Conservation (phyloP, 1,284 basidiomycete genomes). For the Xerocomus nothofagi region DNA sequence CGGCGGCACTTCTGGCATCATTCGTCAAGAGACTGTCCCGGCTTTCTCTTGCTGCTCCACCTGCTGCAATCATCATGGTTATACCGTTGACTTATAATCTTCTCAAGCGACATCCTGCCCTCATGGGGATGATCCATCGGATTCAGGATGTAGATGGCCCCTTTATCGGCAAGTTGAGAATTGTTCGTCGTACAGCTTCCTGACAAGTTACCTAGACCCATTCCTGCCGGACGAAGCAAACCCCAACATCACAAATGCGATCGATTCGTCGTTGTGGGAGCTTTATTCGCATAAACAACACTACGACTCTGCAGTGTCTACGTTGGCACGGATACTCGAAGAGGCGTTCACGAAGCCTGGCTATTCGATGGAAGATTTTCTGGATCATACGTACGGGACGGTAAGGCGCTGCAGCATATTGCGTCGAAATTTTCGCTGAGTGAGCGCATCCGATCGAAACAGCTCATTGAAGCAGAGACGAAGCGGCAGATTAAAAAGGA, state of each 20-base stretch:
- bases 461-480: slow-evolving; percentile 89
- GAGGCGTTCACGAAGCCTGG: slow-evolving; percentile 92
- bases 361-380: slow-evolving; percentile 93
- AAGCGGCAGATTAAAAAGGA: slow-evolving; percentile 80
- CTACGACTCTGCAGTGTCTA: slow-evolving; percentile 84
- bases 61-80: slow-evolving; percentile 87
- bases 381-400: slow-evolving; percentile 94
- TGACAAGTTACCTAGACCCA: slow-evolving; percentile 53
- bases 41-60: slow-evolving; percentile 82
- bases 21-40: slow-evolving; percentile 92
- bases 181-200: neutral
- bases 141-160: slow-evolving; percentile 44
- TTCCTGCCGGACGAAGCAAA: slow-evolving; percentile 71
- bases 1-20: slow-evolving; percentile 86
- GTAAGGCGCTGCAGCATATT: slow-evolving; percentile 49
- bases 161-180: slow-evolving; percentile 37
- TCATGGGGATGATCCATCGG: slow-evolving; percentile 93
- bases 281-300: slow-evolving; percentile 78
- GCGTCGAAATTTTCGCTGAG: slow-evolving; percentile 5
- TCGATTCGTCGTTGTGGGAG: slow-evolving; percentile 93
- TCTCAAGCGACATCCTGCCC: slow-evolving; percentile 87
- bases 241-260: slow-evolving; percentile 77
- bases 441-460: slow-evolving; percentile 9
- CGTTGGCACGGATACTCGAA: slow-evolving; percentile 81
- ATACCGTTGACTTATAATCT: slow-evolving; percentile 96